Conservation (phyloP, 208 protist species). For the Leishmania martiniquensis region DNA sequence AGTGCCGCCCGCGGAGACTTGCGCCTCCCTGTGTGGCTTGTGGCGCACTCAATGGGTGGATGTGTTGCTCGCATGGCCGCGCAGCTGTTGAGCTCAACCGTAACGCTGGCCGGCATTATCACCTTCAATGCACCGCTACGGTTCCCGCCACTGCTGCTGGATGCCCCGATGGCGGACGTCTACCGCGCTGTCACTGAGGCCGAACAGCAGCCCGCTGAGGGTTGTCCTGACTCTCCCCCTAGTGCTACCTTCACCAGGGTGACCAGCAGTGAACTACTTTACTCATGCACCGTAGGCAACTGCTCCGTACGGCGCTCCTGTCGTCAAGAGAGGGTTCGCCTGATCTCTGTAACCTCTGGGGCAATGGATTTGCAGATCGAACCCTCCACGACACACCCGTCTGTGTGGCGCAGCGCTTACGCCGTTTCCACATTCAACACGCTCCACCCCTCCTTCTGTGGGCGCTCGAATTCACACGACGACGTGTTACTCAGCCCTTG, state of each 20-base stretch:
- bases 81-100: slow-evolving; percentile 11
- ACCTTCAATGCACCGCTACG: slow-evolving; percentile 53
- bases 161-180: slow-evolving; percentile 38
- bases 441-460: slow-evolving; percentile 36
- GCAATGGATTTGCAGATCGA: slow-evolving; percentile 53
- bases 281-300: not conserved
- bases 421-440: slow-evolving; percentile 25
- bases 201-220: not conserved
- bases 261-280: not conserved
- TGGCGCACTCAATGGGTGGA: slow-evolving; percentile 68
- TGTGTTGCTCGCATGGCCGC: slow-evolving; percentile 46
- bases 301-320: not conserved
- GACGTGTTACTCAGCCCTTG: slow-evolving; percentile 44
- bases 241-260: not conserved
- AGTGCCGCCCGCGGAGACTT: not conserved
- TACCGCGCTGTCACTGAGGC: slow-evolving; percentile 31
- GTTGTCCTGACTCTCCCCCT: not conserved
- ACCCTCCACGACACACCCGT: slow-evolving; percentile 16
- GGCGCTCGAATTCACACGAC: slow-evolving; percentile 39
- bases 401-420: not conserved
- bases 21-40: slow-evolving; percentile 38
- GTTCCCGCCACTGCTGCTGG: slow-evolving; percentile 52
- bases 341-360: slow-evolving; percentile 49
- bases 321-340: slow-evolving; percentile 1
- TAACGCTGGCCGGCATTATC: slow-evolving; percentile 38